Percentiles rank a stretch among this genome's conserved stretches.
Evolutionary conservation across 1,139 yeast species (phyloP).

Genomic region (Saccharomyces hybrid): DNA sequence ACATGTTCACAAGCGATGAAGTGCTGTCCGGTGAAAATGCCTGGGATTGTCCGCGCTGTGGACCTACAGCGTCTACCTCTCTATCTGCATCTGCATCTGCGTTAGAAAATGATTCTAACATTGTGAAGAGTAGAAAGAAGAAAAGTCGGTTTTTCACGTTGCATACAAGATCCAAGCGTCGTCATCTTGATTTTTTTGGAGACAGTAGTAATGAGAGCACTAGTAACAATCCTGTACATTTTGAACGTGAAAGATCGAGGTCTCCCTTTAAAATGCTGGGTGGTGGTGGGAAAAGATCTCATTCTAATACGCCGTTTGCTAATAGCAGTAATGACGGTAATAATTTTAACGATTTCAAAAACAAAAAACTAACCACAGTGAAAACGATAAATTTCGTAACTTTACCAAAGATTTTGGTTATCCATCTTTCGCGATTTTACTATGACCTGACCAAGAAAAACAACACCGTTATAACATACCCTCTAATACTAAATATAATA

Average conservation of each 20-base stretch:
- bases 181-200: slow-evolving; percentile 1
- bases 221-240: slow-evolving; percentile 6
- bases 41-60: slow-evolving; percentile 73
- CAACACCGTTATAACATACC: slow-evolving; percentile 47
- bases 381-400: slow-evolving; percentile 56
- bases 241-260: slow-evolving; percentile 16
- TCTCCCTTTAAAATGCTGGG: slow-evolving; percentile 24
- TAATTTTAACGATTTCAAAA: slow-evolving; percentile 17
- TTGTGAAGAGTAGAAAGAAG: slow-evolving; percentile 5
- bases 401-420: slow-evolving; percentile 55
- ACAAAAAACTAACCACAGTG: slow-evolving; percentile 36
- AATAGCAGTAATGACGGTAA: slow-evolving; percentile 1
- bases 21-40: slow-evolving; percentile 64
- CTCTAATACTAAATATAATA: slow-evolving; percentile 44
- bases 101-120: slow-evolving; percentile 1
- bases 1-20: slow-evolving; percentile 62
- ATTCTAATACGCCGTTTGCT: not conserved
- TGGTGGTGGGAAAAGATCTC: slow-evolving; percentile 1
- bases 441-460: slow-evolving; percentile 51
- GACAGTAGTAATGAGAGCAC: slow-evolving; percentile 3
- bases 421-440: slow-evolving; percentile 58
- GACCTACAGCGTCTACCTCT: slow-evolving; percentile 24
- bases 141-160: slow-evolving; percentile 19
- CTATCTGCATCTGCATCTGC: slow-evolving; percentile 2
- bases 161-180: slow-evolving; percentile 11